phyloP scores from a whole-genome alignment of 129 eudicot genomes.

The Gnaphalium uliginosum region DNA sequence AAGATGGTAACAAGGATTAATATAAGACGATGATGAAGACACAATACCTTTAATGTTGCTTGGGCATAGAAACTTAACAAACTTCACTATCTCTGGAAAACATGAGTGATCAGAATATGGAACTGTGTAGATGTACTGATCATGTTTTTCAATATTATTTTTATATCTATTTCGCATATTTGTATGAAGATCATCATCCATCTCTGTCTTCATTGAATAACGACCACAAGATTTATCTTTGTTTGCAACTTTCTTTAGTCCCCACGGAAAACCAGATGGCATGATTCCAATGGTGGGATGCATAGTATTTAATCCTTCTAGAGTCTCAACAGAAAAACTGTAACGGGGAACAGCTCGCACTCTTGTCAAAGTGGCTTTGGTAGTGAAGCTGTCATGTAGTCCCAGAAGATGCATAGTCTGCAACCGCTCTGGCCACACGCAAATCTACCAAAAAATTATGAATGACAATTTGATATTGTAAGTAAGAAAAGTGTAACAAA shows the following conservation, averaged over 20 bases:
- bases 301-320: slow-evolving; percentile 61
- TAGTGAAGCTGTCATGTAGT: slow-evolving; percentile 64
- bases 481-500: not conserved
- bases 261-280: slow-evolving; percentile 98
- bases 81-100: slow-evolving; percentile 75
- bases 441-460: slow-evolving; percentile 49
- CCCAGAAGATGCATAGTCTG: slow-evolving; percentile 92
- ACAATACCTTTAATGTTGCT: slow-evolving; percentile 69
- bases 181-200: slow-evolving; percentile 15
- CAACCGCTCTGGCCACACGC: slow-evolving; percentile 98
- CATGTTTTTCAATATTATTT: slow-evolving; percentile 2
- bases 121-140: slow-evolving; percentile 14
- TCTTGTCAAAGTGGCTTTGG: slow-evolving; percentile 79
- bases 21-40: slow-evolving; percentile 59
- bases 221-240: slow-evolving; percentile 30
- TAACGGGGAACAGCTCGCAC: slow-evolving; percentile 96
- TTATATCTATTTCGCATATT: slow-evolving; percentile 31
- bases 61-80: slow-evolving; percentile 68
- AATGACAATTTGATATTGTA: not conserved
- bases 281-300: slow-evolving; percentile 87
- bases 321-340: slow-evolving; percentile 69
- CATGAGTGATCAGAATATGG: slow-evolving; percentile 32
- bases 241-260: slow-evolving; percentile 36
- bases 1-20: slow-evolving; percentile 73
- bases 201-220: slow-evolving; percentile 36